Base-by-base conservation (phyloP, 2,329 filamentous ascomycete genomes). In the Plenodomus biglobosus region DNA sequence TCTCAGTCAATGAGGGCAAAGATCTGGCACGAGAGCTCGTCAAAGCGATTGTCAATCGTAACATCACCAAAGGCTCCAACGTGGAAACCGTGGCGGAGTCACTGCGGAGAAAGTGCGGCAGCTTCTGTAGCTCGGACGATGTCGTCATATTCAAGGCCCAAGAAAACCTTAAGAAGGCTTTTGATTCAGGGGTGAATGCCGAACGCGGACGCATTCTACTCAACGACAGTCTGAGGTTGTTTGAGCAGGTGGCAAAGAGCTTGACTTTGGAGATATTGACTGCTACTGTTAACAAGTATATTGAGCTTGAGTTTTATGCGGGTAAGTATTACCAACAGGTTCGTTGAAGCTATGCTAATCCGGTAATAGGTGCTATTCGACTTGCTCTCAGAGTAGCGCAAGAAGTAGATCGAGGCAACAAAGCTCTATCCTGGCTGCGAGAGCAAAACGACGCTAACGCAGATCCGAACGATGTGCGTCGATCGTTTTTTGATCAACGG, bases 101-200 rank as follows among this genome's bases (percentile, higher is more conserved):
- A n/a, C 76, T 99, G 41, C 84, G 94, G 39, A 82, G 94, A 61
- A 84, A 92, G 61, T 99, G 94, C 61, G 95, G 94, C 53, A 96
- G 88, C 73, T 99, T 99, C 80, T 99, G 94, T 72, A 96, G 92
- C 64, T 86, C 92, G 0, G 92, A 99, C 56, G 94, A 99, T 75
- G 94, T 97, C 1, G 85, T 97, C 56, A 92, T 96, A 59, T 99
- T 99, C 84, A 97, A 96, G 73, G 94, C 94, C 0, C 92, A 97
- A 69, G 94, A 99, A 72, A 88, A 92, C 63, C 77, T 97, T 44
- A 95, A 96, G 77, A 84, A 90, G 59, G 92, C 92, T 1, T 85
- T 86, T 2, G 92, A 96, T 69, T 84, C 88, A 40, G 84, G 85
- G 8, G 77, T 80, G 3, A 90, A 91, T 64, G 85, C 85, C 3